phyloP scores from a whole-genome alignment of 345 rosid species.

The Sonneratia caseolaris region DNA sequence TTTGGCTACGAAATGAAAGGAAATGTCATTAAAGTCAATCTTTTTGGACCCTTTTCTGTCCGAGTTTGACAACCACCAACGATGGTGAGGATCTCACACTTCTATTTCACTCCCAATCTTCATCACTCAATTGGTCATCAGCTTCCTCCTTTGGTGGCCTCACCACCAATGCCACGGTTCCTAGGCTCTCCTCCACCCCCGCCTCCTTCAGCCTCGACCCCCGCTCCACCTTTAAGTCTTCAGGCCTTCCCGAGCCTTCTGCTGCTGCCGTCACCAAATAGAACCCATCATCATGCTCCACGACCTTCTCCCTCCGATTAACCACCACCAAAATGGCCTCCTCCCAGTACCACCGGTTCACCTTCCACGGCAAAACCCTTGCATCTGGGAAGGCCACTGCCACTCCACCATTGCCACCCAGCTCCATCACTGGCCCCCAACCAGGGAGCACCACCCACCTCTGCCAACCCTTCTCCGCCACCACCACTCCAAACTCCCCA shows the following conservation, averaged over 20 bases:
- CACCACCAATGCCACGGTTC: slow-evolving; percentile 54
- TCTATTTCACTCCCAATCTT: slow-evolving; percentile 59
- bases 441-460: slow-evolving; percentile 85
- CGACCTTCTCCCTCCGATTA: slow-evolving; percentile 48
- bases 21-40: background rate
- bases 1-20: background rate
- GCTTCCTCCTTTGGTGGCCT: slow-evolving; percentile 65
- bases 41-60: background rate
- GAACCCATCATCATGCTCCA: slow-evolving; percentile 53
- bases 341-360: slow-evolving; percentile 54
- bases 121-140: slow-evolving; percentile 50
- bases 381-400: slow-evolving; percentile 70
- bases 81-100: background rate
- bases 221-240: slow-evolving; percentile 50
- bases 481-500: slow-evolving; percentile 75
- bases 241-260: slow-evolving; percentile 20
- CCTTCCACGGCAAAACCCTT: slow-evolving; percentile 63
- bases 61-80: background rate
- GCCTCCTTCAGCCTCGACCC: slow-evolving; percentile 51
- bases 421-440: slow-evolving; percentile 43
- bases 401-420: slow-evolving; percentile 45
- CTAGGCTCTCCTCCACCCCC: slow-evolving; percentile 52
- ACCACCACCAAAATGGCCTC: slow-evolving; percentile 68
- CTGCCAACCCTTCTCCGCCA: slow-evolving; percentile 66
- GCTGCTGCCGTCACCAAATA: slow-evolving; percentile 39